Base-by-base conservation (phyloP, 768 basidiomycete species). In the Grammothele lineata region DNA sequence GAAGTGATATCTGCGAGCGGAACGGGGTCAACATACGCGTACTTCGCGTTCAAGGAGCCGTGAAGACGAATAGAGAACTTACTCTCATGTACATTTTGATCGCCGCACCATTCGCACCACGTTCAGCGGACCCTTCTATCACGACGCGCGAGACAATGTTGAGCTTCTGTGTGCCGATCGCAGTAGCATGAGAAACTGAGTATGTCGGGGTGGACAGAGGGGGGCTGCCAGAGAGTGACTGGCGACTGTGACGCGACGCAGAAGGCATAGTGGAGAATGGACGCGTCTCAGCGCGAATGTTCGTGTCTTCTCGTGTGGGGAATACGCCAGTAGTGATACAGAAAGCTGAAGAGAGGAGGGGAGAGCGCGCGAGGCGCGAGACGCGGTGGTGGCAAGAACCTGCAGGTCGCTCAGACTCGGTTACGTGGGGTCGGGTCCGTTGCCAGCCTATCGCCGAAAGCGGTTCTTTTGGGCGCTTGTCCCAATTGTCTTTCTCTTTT, bases 81-180 rank as follows among this genome's bases (percentile, higher is more conserved):
- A 85, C 87, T 73, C 86, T 90, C 54, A 91, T 73, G 66, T 86
- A 90, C 74, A 89, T 81, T 55, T 74, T 81, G 41, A 90, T 76
- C 15, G 77, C 68, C 27, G 78, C 85, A 32, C 80, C 83, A 57
- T 87, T 83, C 37, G 76, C 69, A 2, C 75, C 78, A 45, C 76
- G 75, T 63, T 78, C 83, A 18, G 81, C 80, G 64, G 80, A 83
- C 24, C 87, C 87, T 58, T 87, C 84, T 40, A 90, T 78, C 19
- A 80, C 81, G 25, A 89, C 74, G 41, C 84, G 82, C 38, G 85
- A 81, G 3, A 88, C 85, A 14, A 89, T 68, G 59, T 86, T 87
- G 41, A 81, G 57, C 58, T 76, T 81, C 40, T 71, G 70, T 37
- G 54, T 61, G 2, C 54, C 55, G 14, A 49, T 22, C 2, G 62